Evolutionary conservation across 176 grass and related monocot species (phyloP), one percentile per base, ranked within the genome.

Genomic region (Lolium rigidum): DNA sequence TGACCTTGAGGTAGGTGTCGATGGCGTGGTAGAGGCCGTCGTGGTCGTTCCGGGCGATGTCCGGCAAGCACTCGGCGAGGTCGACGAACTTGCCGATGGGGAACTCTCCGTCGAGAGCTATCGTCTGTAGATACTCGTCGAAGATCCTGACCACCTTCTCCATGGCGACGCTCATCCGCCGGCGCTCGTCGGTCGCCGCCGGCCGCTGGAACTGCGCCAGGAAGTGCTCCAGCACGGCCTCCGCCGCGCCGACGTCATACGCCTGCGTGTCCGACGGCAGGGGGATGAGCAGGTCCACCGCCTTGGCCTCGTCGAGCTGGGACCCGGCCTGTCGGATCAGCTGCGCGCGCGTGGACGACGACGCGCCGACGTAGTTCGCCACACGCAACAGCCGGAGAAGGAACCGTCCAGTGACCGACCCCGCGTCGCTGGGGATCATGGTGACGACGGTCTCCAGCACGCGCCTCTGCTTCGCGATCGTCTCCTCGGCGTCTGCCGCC

Each of bases 311-410:
- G 59, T 98, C 86, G 24, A 98, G 81, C 82, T 95, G 96, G 2
- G 84, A 72, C 6, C 90, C 93, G 3, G 92, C 89, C 77, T 89
- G 92, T 58, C 89, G 89, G 57, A 98, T 57, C 31, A 98, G 88
- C 86, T 98, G 93, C 35, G 93, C 96, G 75, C 92, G 93, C 60
- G 90, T 92, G 20, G 96, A 98, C 15, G 96, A 25, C 41, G 96
- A 95, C 73, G 86, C 92, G 37, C 86, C 79, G 24, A 90, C 87
- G 76, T 65, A 90, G 87, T 88, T 95, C 4, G 96, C 96, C 44
- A 94, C 83, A 3, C 91, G 93, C 37, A 98, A 88, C 31, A 98
- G 84, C 75, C 93, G 89, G n/a, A 98, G 91, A 46, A 94, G 80
- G 87, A 98, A 95, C 35, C 86, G 69, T 7, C 92, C 90, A 1